Base-by-base conservation (phyloP, 257 asterid genomes). In the Buddleja alternifolia region DNA sequence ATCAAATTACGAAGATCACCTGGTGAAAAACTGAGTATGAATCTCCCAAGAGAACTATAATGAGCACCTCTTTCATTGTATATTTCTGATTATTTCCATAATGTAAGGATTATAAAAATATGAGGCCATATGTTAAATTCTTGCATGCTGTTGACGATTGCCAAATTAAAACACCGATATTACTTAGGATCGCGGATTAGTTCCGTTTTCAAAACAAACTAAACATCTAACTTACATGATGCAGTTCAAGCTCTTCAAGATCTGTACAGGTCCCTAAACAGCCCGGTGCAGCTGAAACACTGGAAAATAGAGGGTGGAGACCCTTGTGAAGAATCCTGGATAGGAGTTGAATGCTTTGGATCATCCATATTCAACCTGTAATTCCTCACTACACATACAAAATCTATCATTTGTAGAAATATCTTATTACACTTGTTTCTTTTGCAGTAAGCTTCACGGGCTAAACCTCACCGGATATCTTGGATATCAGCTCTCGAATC, bases 291-390 rank as follows among this genome's bases (percentile, higher is more conserved):
- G 79, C 86, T 90, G 56, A 63, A 66, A 16, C 74, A 62, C 4
- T 94, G 99, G 99, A 81, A 73, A 71, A 40, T 72, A 15, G 93
- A 77, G 60, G 87, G 87, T 25, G 96, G 97, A 67, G 96, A 94
- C 62, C 99, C 99, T 11, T 94, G 99, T 61, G 85, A 44, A 25
- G 97, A 94, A 56, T 58, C 60, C 15, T 94, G 99, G 96, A 71
- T 68, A 8, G 99, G 99, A 55, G 86, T 94, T 77, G 73, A 85
- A 20, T 94, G 95, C 83, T 64, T 60, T 20, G 81, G 66, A 66
- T 83, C 99, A 67, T 81, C 96, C 44, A 81, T 87, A 44, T 73
- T 84, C 74, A 74, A 83, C 77, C 81, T 93, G 99, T 90, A 83
- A 63, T 19, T 62, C 57, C 71, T 41, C 68, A 14, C 50, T 40